Base-by-base conservation (phyloP, 179 eudicot genomes). In the Sideroxylon spinosum region DNA sequence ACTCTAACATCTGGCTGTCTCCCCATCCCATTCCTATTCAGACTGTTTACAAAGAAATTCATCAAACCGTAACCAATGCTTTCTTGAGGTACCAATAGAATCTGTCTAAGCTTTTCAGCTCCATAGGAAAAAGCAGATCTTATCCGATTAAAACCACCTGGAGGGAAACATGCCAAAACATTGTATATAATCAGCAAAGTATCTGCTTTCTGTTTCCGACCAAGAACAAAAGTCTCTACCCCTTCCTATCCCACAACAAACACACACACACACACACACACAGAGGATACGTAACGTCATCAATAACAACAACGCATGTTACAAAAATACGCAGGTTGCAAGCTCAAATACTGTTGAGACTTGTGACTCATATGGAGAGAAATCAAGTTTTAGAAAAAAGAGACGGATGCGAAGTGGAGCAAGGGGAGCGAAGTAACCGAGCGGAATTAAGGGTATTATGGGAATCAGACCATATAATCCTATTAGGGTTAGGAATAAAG, bases 101-200 rank as follows among this genome's bases (percentile, higher is more conserved):
- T 28, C 17, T 76, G 84, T 52, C 73, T 57, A 74, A 88, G 80
- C 74, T 73, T 79, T 56, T 66, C 57, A 68, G 86, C 73, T 74
- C 82, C 91, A 60, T 81, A 84, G 63, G 81, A 62, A 66, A 88
- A 72, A 68, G 90, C 90, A 75, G 57, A 65, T 76, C 22, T 82
- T 67, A 86, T 84, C 19, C 90, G 84, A 79, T 52, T 70, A 19
- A 80, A 88, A 83, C 79, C 86, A 76, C 78, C 90, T 86, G 83
- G 28, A 26, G 22, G 57, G 52, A 67, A 49, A 50, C 29, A 23
- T 13, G 62, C 37, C 44, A 44, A 57, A 28, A 62, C 76, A 44
- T 60, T 53, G 66, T 9, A 50, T 22, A 20, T 64, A 78, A 75
- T 44, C 25, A 67, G 69, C 23, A 29, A 7, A 66, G 49, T 29